phyloP scores from a whole-genome alignment of 352 stramenopile genomes.

The Pythium folliculosum region DNA sequence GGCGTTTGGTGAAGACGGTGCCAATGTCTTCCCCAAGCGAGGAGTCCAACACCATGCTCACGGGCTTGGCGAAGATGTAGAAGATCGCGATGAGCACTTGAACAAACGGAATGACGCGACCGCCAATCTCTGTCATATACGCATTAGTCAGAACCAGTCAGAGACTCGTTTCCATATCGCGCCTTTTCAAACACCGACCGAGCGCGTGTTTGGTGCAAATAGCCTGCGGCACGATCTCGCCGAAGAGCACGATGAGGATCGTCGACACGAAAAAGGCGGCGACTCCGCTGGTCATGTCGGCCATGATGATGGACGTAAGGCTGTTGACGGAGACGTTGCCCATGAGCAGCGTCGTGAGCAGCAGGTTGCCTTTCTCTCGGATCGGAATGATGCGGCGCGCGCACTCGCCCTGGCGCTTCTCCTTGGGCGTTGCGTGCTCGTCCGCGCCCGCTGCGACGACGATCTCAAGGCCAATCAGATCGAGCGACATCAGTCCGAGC shows the following conservation, averaged over 20 bases:
- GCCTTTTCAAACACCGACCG: constrained; percentile 38
- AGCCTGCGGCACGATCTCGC: constrained; percentile 90
- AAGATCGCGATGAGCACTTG: constrained; percentile 93
- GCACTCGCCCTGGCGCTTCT: constrained; percentile 57
- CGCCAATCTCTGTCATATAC: constrained; percentile 49
- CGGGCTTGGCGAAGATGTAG: constrained; percentile 93
- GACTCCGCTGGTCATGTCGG: constrained; percentile 71
- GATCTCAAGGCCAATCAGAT: constrained; percentile 97
- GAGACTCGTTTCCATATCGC: background rate
- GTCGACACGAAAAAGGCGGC: constrained; percentile 93
- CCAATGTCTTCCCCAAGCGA: constrained; percentile 94
- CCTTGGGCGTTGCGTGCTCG: constrained; percentile 59
- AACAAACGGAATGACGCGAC: constrained; percentile 89
- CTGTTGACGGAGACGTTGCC: constrained; percentile 97
- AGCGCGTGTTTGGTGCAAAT: constrained; percentile 90
- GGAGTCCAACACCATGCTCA: constrained; percentile 92
- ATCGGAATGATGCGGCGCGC: constrained; percentile 88
- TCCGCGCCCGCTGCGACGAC: constrained; percentile 92
- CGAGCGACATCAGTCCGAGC: constrained; percentile 96
- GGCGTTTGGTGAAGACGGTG: constrained; percentile 92
- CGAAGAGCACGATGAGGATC: constrained; percentile 93
- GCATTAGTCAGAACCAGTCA: no score
- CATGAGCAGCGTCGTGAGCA: constrained; percentile 95
- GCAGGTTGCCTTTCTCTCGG: constrained; percentile 93
- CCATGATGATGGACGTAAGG: constrained; percentile 95